Evolutionary conservation across 345 rosid species (phyloP), one percentile per base, ranked within the genome.

Genomic region (Dimocarpus longan): DNA sequence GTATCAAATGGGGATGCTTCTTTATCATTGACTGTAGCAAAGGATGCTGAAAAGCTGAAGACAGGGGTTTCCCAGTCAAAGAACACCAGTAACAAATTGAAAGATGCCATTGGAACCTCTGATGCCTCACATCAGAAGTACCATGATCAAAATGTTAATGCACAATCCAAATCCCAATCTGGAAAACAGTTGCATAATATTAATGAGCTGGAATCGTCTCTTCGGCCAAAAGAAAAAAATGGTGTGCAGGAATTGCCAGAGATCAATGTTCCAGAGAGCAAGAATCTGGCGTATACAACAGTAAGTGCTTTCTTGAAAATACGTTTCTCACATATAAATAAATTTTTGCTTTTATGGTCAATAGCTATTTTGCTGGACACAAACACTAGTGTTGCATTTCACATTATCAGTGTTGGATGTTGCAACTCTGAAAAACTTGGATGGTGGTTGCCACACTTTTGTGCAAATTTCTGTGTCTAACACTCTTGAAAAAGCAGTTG

Each of bases 241-340:
- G 86, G 86, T 28, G 81, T 79, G 71, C 86, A 71, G 66, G 90
- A 87, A 48, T 78, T 87, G 81, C 89, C 87, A 37, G 89, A 87
- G 74, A 76, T 85, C 74, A 93, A 86, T 84, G 86, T 89, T 78
- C 87, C 92, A 22, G 93, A 86, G 76, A 83, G 87, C 79, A 90
- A 80, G 79, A 80, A 87, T 74, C 63, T 81, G 66, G 19, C 76
- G 80, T 92, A 85, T 73, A 71, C 80, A 71, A 60, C 88, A 22
- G 95, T 91, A 83, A 90, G 93, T 90, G 21, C 46, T 74, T 44
- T 65, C 59, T 32, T 10, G 7, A 5, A 5, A 10, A 43, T 56
- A 3, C 71, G 39, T 59, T 44, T 21, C 21, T 63, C 15, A 75
- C 16, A 67, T 54, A 32, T 54, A 72, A 10, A 70, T 60, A 39